Evolutionary conservation across 1,284 basidiomycete genomes (phyloP).

Genomic region (Phylloboletellus chloephorus): DNA sequence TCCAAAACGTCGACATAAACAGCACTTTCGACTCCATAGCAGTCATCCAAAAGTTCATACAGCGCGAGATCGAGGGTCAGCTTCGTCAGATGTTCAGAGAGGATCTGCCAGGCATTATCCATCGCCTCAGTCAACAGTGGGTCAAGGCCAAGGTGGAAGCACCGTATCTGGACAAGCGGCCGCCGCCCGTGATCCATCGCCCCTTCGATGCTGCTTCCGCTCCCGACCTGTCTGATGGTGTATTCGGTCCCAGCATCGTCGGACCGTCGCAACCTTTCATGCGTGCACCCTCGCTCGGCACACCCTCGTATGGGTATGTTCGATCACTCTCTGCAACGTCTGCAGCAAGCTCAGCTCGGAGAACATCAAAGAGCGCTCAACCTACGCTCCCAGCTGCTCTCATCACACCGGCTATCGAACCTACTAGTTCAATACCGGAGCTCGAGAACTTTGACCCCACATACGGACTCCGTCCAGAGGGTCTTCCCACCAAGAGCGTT

Average conservation of each 20-base stretch:
- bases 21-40: constrained; percentile 98
- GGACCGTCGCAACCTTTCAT: constrained; percentile 12
- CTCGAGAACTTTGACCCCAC: constrained; percentile 94
- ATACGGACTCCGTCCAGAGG: constrained; percentile 93
- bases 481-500: constrained; percentile 69
- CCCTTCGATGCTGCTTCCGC: constrained; percentile 28
- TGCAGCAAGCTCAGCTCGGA: constrained; percentile 31
- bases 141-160: constrained; percentile 81
- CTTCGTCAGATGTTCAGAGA: constrained; percentile 97
- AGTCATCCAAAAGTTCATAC: constrained; percentile 95
- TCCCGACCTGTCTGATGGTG: constrained; percentile 22
- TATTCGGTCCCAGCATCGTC: constrained; percentile 9
- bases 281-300: constrained; percentile 19
- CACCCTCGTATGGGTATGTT: constrained; percentile 21
- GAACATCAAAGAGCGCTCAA: constrained; percentile 15
- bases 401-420: constrained; percentile 30
- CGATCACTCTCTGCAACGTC: constrained; percentile 34
- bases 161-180: constrained; percentile 59
- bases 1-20: constrained; percentile 96
- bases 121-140: constrained; percentile 94
- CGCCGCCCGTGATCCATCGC: constrained; percentile 33
- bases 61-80: constrained; percentile 95
- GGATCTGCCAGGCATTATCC: constrained; percentile 95
- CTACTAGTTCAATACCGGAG: constrained; percentile 56
- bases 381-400: constrained; percentile 23